Evolutionary conservation across 192 early-diverging fungal genomes (phyloP).

Genomic region (Anaeromyces robustus): DNA sequence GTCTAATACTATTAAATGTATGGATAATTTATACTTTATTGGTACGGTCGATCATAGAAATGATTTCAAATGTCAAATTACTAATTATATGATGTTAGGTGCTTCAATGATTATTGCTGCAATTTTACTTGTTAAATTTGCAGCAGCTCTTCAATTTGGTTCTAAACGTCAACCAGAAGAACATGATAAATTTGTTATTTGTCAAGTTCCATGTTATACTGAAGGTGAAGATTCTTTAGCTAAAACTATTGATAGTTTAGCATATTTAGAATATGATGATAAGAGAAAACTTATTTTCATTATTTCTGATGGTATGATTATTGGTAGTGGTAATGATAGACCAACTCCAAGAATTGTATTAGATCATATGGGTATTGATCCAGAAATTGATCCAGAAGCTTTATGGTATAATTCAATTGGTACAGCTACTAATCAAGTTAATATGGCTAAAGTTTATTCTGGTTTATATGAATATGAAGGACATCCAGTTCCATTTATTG

Average conservation of each 20-base stretch:
- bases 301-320: slow-evolving; percentile 92
- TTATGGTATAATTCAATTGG: slow-evolving; percentile 75
- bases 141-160: slow-evolving; percentile 79
- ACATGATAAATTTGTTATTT: slow-evolving; percentile 35
- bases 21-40: slow-evolving; percentile 70
- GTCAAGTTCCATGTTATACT: slow-evolving; percentile 77
- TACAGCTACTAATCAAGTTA: slow-evolving; percentile 83
- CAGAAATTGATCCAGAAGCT: slow-evolving; percentile 57
- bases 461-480: slow-evolving; percentile 87
- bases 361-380: slow-evolving; percentile 85
- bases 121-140: slow-evolving; percentile 84
- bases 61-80: slow-evolving; percentile 49
- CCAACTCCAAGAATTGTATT: slow-evolving; percentile 93
- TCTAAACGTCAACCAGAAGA: slow-evolving; percentile 59
- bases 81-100: neutral
- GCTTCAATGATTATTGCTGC: neutral
- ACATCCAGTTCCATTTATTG: slow-evolving; percentile 84
- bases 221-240: slow-evolving; percentile 88
- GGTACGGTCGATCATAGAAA: slow-evolving; percentile 76
- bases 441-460: slow-evolving; percentile 93
- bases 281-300: slow-evolving; percentile 94
- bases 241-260: slow-evolving; percentile 83
- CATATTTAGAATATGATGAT: slow-evolving; percentile 83
- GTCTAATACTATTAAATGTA: slow-evolving; percentile 34
- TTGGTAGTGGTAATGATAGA: slow-evolving; percentile 89